Percentiles rank a stretch among this genome's conserved stretches.
phyloP scores from a whole-genome alignment of 331 rosid species.

The Malus hybrid region DNA sequence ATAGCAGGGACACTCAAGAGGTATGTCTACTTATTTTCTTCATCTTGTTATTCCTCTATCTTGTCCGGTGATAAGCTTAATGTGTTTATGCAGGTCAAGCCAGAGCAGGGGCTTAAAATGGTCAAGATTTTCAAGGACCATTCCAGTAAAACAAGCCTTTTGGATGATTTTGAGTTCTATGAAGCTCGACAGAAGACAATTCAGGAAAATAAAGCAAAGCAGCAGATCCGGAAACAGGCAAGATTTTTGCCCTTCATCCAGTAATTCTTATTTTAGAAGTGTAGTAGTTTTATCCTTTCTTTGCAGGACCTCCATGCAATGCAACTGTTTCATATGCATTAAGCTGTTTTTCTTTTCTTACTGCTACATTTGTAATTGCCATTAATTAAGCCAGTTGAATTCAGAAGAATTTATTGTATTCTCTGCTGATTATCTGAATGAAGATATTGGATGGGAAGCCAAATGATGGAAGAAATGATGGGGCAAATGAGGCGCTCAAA shows the following conservation, averaged over 20 bases:
- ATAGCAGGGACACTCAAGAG: slow-evolving; percentile 77
- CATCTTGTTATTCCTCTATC: neutral
- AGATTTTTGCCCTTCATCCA: neutral
- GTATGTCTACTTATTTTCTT: slow-evolving; percentile 21
- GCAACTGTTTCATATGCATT: neutral
- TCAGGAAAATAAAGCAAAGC: slow-evolving; percentile 22
- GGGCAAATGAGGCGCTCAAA: neutral
- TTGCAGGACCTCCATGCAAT: neutral
- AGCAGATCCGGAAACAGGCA: slow-evolving; percentile 6
- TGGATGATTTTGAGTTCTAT: slow-evolving; percentile 63
- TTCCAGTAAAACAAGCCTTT: slow-evolving; percentile 39
- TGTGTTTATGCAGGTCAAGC: slow-evolving; percentile 31
- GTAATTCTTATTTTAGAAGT: neutral
- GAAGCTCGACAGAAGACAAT: slow-evolving; percentile 43
- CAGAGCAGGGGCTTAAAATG: slow-evolving; percentile 41
- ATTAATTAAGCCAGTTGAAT: neutral
- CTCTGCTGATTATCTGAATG: neutral
- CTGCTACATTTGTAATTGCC: neutral
- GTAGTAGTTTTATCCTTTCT: neutral
- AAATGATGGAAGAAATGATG: neutral
- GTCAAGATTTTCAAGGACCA: slow-evolving; percentile 47
- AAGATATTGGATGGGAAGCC: slow-evolving; percentile 11
- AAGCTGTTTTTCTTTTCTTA: neutral
- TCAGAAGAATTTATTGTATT: neutral
- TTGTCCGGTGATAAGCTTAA: neutral